Base-by-base conservation (phyloP, 805 yeast species). In the Candida germanica region DNA sequence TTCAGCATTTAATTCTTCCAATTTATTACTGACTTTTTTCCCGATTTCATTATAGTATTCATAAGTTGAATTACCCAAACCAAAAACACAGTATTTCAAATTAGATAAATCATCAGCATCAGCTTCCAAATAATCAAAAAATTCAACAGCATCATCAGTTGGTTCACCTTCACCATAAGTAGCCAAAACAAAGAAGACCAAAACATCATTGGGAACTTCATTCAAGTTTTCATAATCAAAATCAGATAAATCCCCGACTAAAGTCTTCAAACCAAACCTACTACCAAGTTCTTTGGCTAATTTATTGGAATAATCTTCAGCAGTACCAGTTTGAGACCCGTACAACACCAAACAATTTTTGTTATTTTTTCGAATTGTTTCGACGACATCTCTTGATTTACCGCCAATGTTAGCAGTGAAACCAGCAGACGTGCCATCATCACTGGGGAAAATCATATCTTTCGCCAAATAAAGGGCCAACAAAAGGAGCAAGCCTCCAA, bases 91-190 rank as follows among this genome's bases (percentile, higher is more conserved):
- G 61, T 65, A 88, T 48, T 74, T 78, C 43, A 88, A 53, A 42
- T 73, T 75, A 6, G 71, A 54, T 49, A 89, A 67, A 27, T 66
- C 73, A 16, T 75, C 75, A 18, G 77, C 80, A 33, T 73, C 77
- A 36, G 69, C 61, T 22, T 79, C 75, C 51, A 89, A 73, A 54
- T 66, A 79, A 39, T 81, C 83, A 54, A 78, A 80, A 57, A 93
- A 87, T 25, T 78, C 79, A 27, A 76, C 75, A n/a, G 97, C 93
- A 50, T 87, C 86, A 59, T 91, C 98, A 10, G 98, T 91, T 49
- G 95, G 95, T 59, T 91, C 98, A 56, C 98, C 98, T 65, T 91
- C 98, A 50, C 98, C 98, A 52, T 93, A 93, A 8, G 96, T 87
- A 21, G 98, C 93, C 65, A 88, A 70, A 54, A 91, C 72, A 53